phyloP scores from a whole-genome alignment of 75 land plant genomes.

The Pinus tabuliformis region DNA sequence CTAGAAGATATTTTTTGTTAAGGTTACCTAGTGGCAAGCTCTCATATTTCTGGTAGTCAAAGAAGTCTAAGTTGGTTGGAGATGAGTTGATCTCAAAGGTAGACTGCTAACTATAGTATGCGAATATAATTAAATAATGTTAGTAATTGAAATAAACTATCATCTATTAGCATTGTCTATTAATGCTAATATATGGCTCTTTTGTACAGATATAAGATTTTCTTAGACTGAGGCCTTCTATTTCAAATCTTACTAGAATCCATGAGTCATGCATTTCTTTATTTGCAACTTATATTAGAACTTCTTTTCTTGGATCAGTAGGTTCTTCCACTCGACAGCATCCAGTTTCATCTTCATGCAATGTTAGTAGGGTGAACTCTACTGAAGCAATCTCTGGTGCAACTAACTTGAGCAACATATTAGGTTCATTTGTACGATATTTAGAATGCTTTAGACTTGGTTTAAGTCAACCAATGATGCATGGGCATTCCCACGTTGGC shows the following conservation, averaged over 20 bases:
- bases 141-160: background rate
- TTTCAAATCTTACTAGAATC: background rate
- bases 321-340: slow-evolving; percentile 14
- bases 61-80: slow-evolving; percentile 67
- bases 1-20: slow-evolving; percentile 69
- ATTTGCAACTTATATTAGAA: slow-evolving; percentile 33
- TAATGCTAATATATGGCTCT: background rate
- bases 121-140: background rate
- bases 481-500: slow-evolving; percentile 12
- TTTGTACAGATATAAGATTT: slow-evolving; percentile 73
- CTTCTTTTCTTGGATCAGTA: too few relatives aligned
- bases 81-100: slow-evolving; percentile 71
- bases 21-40: slow-evolving; percentile 29
- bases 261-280: slow-evolving; percentile 69
- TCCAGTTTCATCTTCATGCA: slow-evolving; percentile 3
- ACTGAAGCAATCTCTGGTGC: too few relatives aligned
- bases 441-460: slow-evolving; percentile 9
- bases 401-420: too few relatives aligned
- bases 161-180: background rate
- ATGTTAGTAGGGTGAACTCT: slow-evolving; percentile 5
- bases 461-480: background rate
- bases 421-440: background rate
- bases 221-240: slow-evolving; percentile 21
- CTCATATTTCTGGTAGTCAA: slow-evolving; percentile 81
- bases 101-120: background rate